Percentiles rank a stretch among this genome's conserved stretches.
Conservation (phyloP, 495 filamentous ascomycete genomes). For the Lophium mytilinum region DNA sequence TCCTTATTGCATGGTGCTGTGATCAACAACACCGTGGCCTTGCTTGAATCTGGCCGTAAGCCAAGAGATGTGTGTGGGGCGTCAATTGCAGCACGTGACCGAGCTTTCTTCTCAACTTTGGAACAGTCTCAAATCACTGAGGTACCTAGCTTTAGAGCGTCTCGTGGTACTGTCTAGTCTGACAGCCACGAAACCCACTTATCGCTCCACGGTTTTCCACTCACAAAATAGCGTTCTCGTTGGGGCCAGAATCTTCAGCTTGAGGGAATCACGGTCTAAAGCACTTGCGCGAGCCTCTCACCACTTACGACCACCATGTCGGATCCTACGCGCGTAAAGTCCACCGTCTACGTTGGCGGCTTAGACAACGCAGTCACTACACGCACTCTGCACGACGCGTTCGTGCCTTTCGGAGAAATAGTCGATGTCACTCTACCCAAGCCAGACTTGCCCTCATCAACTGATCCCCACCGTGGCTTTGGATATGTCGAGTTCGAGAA, state of each 20-base stretch:
- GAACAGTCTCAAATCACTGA: not conserved
- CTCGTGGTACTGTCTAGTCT: too few relatives aligned
- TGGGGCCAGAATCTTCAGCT: too few relatives aligned
- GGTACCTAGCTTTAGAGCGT: not conserved
- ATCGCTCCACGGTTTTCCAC: too few relatives aligned
- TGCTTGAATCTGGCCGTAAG: not conserved
- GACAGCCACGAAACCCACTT: too few relatives aligned
- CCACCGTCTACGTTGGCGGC: conserved; percentile 85
- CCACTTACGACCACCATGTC: conserved; percentile 48
- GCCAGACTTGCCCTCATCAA: conserved; percentile 59
- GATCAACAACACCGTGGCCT: not conserved
- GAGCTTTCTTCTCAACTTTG: not conserved
- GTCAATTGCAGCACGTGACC: not conserved
- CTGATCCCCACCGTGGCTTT: conserved; percentile 80
- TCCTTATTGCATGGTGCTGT: too few relatives aligned
- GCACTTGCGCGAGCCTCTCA: too few relatives aligned
- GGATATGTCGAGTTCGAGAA: conserved; percentile 94
- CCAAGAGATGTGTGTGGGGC: not conserved
- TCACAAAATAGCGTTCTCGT: too few relatives aligned
- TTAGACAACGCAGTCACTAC: conserved; percentile 70
- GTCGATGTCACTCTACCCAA: conserved; percentile 82
- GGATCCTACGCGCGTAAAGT: conserved; percentile 74
- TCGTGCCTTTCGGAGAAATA: conserved; percentile 94
- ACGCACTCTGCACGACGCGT: conserved; percentile 73
- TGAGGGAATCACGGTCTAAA: too few relatives aligned